Conservation (phyloP, 495 filamentous ascomycete genomes). For the Penicillium atrosanguineum region DNA sequence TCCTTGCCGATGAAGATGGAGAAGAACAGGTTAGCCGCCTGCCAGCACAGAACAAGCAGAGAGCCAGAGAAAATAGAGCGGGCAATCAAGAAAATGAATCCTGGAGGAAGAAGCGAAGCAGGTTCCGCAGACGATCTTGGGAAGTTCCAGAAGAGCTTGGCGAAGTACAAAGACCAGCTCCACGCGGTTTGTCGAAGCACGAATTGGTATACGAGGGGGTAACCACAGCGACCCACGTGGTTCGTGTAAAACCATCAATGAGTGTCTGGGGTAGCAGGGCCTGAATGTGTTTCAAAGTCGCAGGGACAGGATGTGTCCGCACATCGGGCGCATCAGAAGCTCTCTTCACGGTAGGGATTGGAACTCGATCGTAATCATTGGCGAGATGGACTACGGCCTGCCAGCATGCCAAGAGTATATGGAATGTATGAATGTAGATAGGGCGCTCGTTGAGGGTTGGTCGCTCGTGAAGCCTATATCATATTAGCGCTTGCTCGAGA, state of each 20-base stretch:
- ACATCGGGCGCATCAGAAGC: constrained; percentile 32
- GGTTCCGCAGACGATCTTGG: constrained; percentile 62
- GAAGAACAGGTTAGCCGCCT: constrained; percentile 72
- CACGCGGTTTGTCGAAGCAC: constrained; percentile 63
- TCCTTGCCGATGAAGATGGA: constrained; percentile 71
- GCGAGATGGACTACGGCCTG: constrained; percentile 71
- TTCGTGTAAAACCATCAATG: constrained; percentile 35
- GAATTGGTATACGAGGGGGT: constrained; percentile 60
- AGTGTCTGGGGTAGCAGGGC: constrained; percentile 21
- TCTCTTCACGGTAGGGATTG: constrained; percentile 48
- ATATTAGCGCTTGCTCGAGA: constrained; percentile 8
- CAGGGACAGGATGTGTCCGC: constrained; percentile 34
- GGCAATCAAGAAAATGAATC: constrained; percentile 53
- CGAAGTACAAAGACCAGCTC: constrained; percentile 63
- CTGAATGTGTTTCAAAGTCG: constrained; percentile 35
- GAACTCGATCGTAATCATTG: constrained; percentile 69
- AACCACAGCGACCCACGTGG: constrained; percentile 41
- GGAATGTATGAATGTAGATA: constrained; percentile 72
- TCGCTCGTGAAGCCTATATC: constrained; percentile 59
- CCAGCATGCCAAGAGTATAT: constrained; percentile 62
- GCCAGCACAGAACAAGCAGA: constrained; percentile 69
- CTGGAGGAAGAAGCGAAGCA: constrained; percentile 53
- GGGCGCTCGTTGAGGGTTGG: constrained; percentile 82
- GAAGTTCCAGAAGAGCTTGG: constrained; percentile 70
- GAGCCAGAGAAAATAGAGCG: constrained; percentile 63